Conservation (phyloP, 768 basidiomycete genomes). For the Exidia glandulosa region DNA sequence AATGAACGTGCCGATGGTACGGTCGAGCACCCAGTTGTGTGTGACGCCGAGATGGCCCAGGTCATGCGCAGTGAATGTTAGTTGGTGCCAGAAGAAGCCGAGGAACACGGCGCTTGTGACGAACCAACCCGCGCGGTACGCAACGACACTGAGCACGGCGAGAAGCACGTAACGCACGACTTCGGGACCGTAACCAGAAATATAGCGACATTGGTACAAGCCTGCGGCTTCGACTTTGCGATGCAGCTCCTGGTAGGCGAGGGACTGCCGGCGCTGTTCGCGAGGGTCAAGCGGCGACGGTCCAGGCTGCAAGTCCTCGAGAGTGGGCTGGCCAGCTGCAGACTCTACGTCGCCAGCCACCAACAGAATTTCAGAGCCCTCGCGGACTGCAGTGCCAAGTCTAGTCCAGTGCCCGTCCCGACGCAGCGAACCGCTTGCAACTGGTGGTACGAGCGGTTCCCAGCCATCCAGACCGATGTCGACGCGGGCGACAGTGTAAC, state of each 20-base stretch:
- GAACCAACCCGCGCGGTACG: constrained; percentile 56
- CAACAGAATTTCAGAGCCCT: constrained; percentile 51
- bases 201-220: constrained; percentile 72
- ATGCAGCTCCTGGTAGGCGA: constrained; percentile 74
- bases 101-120: constrained; percentile 68
- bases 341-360: constrained; percentile 15
- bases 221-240: constrained; percentile 63
- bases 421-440: constrained; percentile 75
- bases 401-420: constrained; percentile 47
- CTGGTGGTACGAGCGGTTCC: constrained; percentile 75
- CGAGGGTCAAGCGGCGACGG: constrained; percentile 44
- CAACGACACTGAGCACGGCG: constrained; percentile 43
- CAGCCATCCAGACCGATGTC: constrained; percentile 42
- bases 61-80: constrained; percentile 88
- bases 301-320: constrained; percentile 36
- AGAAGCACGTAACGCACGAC: constrained; percentile 66
- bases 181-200: constrained; percentile 86
- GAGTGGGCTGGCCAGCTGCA: constrained; percentile 21
- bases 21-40: constrained; percentile 72
- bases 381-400: constrained; percentile 41
- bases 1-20: constrained; percentile 64
- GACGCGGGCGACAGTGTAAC: constrained; percentile 63
- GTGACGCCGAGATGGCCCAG: constrained; percentile 92
- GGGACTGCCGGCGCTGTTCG: constrained; percentile 54
- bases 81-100: constrained; percentile 90